phyloP scores from a whole-genome alignment of 208 protist species.

The Naegleria gruberi region DNA sequence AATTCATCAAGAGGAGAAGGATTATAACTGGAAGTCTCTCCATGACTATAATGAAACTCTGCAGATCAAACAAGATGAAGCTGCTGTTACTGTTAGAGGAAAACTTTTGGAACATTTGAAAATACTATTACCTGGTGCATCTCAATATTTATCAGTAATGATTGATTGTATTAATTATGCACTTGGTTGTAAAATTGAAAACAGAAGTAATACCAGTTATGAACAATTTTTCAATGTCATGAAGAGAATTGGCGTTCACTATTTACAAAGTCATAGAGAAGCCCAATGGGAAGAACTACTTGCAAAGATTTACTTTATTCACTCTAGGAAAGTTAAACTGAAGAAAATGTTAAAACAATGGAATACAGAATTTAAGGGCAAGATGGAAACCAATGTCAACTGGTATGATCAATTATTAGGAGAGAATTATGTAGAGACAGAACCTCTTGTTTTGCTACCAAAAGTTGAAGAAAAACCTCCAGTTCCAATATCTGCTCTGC shows the following conservation, averaged over 20 bases:
- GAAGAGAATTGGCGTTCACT: background rate
- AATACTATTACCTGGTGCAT: background rate
- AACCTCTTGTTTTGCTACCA: no score
- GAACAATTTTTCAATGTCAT: background rate
- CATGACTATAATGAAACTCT: constrained; percentile 3
- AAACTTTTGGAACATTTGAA: background rate
- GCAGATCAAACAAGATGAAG: background rate
- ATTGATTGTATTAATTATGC: background rate
- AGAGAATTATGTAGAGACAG: no score
- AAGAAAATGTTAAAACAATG: constrained; percentile 14
- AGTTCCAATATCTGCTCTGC: no score
- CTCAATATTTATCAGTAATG: background rate
- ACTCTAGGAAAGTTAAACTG: constrained; percentile 16
- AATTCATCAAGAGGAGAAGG: constrained; percentile 13
- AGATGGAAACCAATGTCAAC: background rate
- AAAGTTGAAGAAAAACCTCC: no score
- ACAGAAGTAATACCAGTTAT: constrained; percentile 5
- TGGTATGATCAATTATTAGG: background rate
- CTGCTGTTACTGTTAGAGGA: background rate
- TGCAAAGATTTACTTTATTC: background rate
- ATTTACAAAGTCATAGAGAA: background rate
- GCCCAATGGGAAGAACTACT: constrained; percentile 9
- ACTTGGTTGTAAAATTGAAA: constrained; percentile 18
- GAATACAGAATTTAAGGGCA: background rate
- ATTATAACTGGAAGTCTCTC: background rate